Evolutionary conservation across 495 filamentous ascomycete species (phyloP).

Genomic region (Rhypophila decipiens): DNA sequence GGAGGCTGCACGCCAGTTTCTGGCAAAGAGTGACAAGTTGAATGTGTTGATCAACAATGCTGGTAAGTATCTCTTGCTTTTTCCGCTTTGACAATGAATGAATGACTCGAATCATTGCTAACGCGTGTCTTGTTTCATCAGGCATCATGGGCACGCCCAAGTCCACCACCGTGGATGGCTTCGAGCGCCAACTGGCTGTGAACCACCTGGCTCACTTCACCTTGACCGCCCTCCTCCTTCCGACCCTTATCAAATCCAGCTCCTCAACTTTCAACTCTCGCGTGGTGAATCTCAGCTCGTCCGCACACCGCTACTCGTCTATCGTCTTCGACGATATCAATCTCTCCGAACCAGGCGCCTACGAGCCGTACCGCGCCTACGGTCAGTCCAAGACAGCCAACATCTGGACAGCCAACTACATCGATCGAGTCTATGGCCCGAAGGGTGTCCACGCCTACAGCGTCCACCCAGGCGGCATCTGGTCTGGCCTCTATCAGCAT

Average conservation of each 20-base stretch:
- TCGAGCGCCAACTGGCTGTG: conserved; percentile 39
- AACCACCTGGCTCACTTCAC: conserved; percentile 8
- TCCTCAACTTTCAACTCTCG: conserved; percentile 3
- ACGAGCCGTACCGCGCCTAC: conserved; percentile 2
- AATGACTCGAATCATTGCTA: too few species aligned
- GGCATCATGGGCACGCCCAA: conserved; percentile 35
- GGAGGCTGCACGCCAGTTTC: conserved; percentile 17
- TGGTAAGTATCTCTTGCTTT: not conserved
- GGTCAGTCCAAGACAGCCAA: conserved; percentile 9
- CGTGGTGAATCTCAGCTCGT: conserved; percentile 1
- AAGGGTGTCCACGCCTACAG: not conserved
- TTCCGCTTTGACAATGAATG: not conserved
- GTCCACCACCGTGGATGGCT: conserved; percentile 35
- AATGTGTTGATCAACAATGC: conserved; percentile 26
- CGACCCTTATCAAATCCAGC: not conserved
- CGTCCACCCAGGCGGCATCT: conserved; percentile 4
- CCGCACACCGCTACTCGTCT: conserved; percentile 1
- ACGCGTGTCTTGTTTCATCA: conserved; percentile 29
- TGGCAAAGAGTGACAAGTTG: conserved; percentile 11
- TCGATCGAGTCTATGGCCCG: conserved; percentile 4
- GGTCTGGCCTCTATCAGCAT: not conserved
- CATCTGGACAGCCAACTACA: conserved; percentile 7
- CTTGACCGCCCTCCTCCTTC: not conserved
- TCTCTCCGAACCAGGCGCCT: not conserved
- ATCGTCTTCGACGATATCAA: conserved; percentile 3